Percentiles rank a stretch among this genome's conserved stretches.
phyloP scores from a whole-genome alignment of 352 stramenopile species.

The Albugo candida region DNA sequence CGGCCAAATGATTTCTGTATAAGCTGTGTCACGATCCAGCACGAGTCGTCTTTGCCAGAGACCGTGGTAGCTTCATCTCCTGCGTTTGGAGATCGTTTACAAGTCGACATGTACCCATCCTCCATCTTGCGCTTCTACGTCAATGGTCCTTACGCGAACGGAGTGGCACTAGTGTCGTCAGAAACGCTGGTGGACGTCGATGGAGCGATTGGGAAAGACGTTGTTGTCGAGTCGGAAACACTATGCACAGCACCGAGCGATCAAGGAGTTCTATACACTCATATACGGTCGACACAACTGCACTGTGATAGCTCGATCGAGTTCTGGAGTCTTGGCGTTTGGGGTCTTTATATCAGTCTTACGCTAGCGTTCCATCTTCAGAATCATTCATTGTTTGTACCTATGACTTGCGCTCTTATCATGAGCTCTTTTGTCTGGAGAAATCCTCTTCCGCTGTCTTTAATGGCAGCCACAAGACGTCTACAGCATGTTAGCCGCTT shows the following conservation, averaged over 20 bases:
- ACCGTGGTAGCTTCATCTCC: slow-evolving; percentile 28
- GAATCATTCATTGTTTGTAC: too few species aligned
- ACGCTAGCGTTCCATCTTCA: too few species aligned
- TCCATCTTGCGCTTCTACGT: slow-evolving; percentile 55
- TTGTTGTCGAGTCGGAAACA: too few species aligned
- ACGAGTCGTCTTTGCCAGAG: slow-evolving; percentile 42
- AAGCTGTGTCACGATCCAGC: slow-evolving; percentile 52
- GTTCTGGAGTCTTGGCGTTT: too few species aligned
- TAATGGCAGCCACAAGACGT: slow-evolving; percentile 28
- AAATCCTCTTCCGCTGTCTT: slow-evolving; percentile 11
- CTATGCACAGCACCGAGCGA: background rate
- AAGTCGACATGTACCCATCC: slow-evolving; percentile 50
- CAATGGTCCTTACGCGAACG: slow-evolving; percentile 32
- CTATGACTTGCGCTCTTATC: too few species aligned
- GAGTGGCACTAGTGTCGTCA: slow-evolving; percentile 29
- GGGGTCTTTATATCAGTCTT: too few species aligned
- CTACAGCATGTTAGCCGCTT: slow-evolving; percentile 19
- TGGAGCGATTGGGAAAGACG: too few species aligned
- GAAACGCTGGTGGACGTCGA: slow-evolving; percentile 14
- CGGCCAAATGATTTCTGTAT: slow-evolving; percentile 47
- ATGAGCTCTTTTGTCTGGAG: too few species aligned
- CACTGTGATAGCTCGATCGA: too few species aligned
- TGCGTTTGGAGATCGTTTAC: slow-evolving; percentile 20
- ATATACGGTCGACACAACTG: slow-evolving; percentile 12
- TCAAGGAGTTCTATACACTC: slow-evolving; percentile 3